Evolutionary conservation across 306 rosid genomes (phyloP), one percentile per base, ranked within the genome.

Genomic region (Inga leiocalycina): DNA sequence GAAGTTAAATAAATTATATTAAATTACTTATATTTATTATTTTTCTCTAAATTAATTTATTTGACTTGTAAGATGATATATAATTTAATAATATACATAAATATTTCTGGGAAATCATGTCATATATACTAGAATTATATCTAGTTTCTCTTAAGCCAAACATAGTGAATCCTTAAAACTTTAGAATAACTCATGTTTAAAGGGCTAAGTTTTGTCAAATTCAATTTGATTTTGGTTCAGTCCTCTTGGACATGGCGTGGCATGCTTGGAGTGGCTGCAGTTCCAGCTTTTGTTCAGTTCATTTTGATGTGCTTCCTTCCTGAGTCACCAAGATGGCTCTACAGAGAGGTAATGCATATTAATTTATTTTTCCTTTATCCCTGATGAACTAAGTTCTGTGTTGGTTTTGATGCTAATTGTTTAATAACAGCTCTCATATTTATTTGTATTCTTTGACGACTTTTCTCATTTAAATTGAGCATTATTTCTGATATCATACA

Each of bases 241-340:
- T 85, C 85, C 1, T 85, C 84, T 4, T 92, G 95, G 61, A 91
- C 98, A 3, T 93, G 98, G 98, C 94, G 98, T 62, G 90, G 92
- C 87, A 92, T 95, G 98, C 91, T 95, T 77, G 98, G 98, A 30
- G 90, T 93, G 49, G 94, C 98, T 5, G 97, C 89, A 48, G 5
- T 93, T 61, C 98, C 97, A 0, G 91, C 98, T 34, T 0, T 89
- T 41, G 43, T 95, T 68, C 98, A 95, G 84, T 92, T 95, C 69
- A 2, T 87, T 22, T 71, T 93, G 61, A 91, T 95, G 98, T 69
- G 78, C 45, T 88, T 92, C 4, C 97, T 95, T 48, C 98, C 97
- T 3, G 98, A 93, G 86, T 93, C 98, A 39, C 98, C 98, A 9
- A 87, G 95, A 80, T 95, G 95, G 94, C 97, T 95, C 19, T 95